Evolutionary conservation across 2,329 filamentous ascomycete species (phyloP).

Genomic region (Pyrenochaeta sp.): DNA sequence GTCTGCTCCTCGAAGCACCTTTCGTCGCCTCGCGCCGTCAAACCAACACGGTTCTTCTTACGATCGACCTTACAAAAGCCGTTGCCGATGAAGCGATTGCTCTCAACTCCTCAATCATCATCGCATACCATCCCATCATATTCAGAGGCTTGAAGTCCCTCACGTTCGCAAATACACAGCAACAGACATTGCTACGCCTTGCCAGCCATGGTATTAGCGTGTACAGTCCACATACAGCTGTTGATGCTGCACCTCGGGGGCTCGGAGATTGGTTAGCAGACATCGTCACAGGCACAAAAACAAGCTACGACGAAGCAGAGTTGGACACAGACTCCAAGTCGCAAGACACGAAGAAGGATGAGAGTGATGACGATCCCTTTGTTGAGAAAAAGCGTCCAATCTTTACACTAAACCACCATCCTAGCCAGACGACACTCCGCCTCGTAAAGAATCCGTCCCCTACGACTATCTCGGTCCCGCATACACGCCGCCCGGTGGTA

Average conservation of each 20-base stretch:
- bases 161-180: conserved; percentile 84
- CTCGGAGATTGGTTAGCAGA: conserved; percentile 95
- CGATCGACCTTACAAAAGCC: conserved; percentile 87
- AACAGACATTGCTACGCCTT: conserved; percentile 82
- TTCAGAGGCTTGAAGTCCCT: conserved; percentile 92
- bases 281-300: conserved; percentile 71
- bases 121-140: conserved; percentile 97
- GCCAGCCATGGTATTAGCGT: conserved; percentile 90
- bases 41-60: conserved; percentile 76
- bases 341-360: conserved; percentile 15
- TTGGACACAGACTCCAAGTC: conserved; percentile 13
- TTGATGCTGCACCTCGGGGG: conserved; percentile 85
- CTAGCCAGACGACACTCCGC: conserved; percentile 53
- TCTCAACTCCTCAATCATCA: conserved; percentile 77
- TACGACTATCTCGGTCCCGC: conserved; percentile 38
- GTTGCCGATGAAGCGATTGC: conserved; percentile 91
- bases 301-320: conserved; percentile 12
- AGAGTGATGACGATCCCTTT: conserved; percentile 46
- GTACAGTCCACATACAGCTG: conserved; percentile 93
- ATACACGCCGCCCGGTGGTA: conserved; percentile 64
- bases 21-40: conserved; percentile 65
- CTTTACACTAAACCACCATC: conserved; percentile 58
- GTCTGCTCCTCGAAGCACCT: conserved; percentile 75
- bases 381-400: conserved; percentile 50
- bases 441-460: conserved; percentile 37